phyloP scores from a whole-genome alignment of 768 basidiomycete species.

The Tylopilus plumbeoviolaceoides region DNA sequence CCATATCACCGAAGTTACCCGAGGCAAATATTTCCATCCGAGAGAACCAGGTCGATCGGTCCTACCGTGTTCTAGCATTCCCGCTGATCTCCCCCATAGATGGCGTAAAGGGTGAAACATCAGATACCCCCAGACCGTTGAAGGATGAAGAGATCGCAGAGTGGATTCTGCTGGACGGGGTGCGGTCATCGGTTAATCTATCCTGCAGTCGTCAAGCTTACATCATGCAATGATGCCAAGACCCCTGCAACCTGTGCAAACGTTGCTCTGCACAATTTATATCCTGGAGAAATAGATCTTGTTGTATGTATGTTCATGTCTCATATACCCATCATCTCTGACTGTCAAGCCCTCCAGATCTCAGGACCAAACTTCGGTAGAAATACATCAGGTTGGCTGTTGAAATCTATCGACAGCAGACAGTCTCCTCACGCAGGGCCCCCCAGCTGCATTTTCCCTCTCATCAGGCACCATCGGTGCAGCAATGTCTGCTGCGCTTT shows the following conservation, averaged over 20 bases:
- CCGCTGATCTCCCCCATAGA: conserved; percentile 5
- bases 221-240: conserved; percentile 33
- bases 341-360: conserved; percentile 41
- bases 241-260: conserved; percentile 92
- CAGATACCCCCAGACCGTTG: conserved; percentile 56
- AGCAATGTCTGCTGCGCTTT: conserved; percentile 75
- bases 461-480: conserved; percentile 94
- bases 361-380: conserved; percentile 86
- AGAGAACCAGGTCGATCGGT: conserved; percentile 41
- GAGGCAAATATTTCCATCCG: conserved; percentile 77
- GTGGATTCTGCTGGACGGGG: conserved; percentile 89
- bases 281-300: conserved; percentile 82
- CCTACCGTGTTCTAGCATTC: not conserved
- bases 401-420: not conserved
- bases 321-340: not conserved
- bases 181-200: conserved; percentile 32
- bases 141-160: conserved; percentile 76
- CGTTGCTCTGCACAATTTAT: conserved; percentile 86
- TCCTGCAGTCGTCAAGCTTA: conserved; percentile 6
- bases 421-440: conserved; percentile 2
- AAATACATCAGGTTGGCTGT: conserved; percentile 67
- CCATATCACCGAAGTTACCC: conserved; percentile 69
- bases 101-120: conserved; percentile 70
- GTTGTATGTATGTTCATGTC: conserved; percentile 57
- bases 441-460: conserved; percentile 74